A percentile compares a stretch with the other conserved stretches of the same genome.
These are phyloP conservation scores for Wickerhamomyces sp. DNA, from an alignment of 1,139 yeast species.

Conservation along the genomic window DNA sequence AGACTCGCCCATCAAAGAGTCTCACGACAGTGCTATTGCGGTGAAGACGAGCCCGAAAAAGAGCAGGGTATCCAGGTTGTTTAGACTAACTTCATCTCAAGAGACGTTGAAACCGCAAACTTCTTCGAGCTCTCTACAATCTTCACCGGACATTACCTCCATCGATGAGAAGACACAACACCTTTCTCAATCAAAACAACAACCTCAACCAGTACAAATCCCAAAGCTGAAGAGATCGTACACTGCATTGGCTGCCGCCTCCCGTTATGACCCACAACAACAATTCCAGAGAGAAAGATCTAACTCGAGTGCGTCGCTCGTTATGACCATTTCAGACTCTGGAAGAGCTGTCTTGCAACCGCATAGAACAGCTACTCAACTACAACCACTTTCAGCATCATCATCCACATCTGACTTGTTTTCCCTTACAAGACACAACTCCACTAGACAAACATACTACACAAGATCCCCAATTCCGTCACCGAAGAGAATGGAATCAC, in stretches of 20 bases:
- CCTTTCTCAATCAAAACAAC: background rate
- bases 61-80: conserved; percentile 9
- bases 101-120: background rate
- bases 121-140: conserved; percentile 1
- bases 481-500: conserved; percentile 14
- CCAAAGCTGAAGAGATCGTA: conserved; percentile 17
- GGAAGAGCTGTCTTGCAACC: conserved; percentile 24
- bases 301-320: conserved; percentile 13
- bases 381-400: conserved; percentile 13
- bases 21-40: background rate
- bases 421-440: conserved; percentile 10
- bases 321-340: conserved; percentile 23
- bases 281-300: conserved; percentile 13
- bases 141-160: background rate
- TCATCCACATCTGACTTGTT: conserved; percentile 20
- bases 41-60: conserved; percentile 1
- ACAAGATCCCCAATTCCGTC: conserved; percentile 16
- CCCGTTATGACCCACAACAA: conserved; percentile 2
- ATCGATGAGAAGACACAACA: too few species aligned
- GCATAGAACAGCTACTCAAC: conserved; percentile 2
- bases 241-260: conserved; percentile 11
- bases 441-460: conserved; percentile 9
- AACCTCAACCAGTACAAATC: background rate
- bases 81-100: conserved; percentile 5
- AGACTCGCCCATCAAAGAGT: background rate